Percentiles rank a stretch among this genome's conserved stretches.
Conservation (phyloP, 148 eudicot species). For the Nepenthes mirabilis region DNA sequence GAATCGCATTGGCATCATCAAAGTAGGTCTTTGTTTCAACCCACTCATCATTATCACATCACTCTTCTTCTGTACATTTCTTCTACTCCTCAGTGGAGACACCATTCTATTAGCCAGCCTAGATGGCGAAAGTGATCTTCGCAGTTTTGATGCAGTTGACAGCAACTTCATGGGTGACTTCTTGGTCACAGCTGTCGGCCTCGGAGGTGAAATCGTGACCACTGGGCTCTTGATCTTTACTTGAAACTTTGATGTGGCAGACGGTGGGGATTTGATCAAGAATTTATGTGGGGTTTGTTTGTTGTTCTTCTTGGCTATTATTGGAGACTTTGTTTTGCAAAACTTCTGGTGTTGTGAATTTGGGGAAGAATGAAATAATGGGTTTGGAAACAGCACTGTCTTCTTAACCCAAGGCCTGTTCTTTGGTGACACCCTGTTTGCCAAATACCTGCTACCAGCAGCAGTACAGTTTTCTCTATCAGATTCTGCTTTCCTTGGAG, state of each 20-base stretch:
- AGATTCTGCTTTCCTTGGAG: slow-evolving; percentile 22
- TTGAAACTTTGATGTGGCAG: slow-evolving; percentile 18
- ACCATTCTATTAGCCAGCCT: slow-evolving; percentile 56
- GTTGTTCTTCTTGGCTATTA: slow-evolving; percentile 33
- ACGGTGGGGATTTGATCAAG: slow-evolving; percentile 49
- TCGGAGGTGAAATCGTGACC: slow-evolving; percentile 30
- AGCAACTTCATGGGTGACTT: slow-evolving; percentile 18
- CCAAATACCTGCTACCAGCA: slow-evolving; percentile 14
- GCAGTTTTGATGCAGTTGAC: slow-evolving; percentile 23
- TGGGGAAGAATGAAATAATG: slow-evolving; percentile 65
- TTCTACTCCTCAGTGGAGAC: slow-evolving; percentile 80
- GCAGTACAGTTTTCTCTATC: slow-evolving; percentile 28
- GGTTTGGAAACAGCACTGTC: slow-evolving; percentile 82
- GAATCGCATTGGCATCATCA: background rate
- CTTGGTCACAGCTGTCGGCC: slow-evolving; percentile 7
- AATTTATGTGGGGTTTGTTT: slow-evolving; percentile 56
- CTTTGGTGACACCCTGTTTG: slow-evolving; percentile 83
- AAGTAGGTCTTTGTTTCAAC: slow-evolving; percentile 28
- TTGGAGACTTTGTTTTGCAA: slow-evolving; percentile 53
- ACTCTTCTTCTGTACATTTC: slow-evolving; percentile 18
- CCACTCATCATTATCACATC: slow-evolving; percentile 34
- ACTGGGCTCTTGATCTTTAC: slow-evolving; percentile 45
- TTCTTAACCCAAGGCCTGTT: slow-evolving; percentile 84
- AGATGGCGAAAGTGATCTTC: slow-evolving; percentile 76
- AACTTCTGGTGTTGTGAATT: slow-evolving; percentile 37